These are phyloP conservation scores for Capsella bursapastoris DNA, from an alignment of 345 rosid genomes.

Conservation along the genomic window DNA sequence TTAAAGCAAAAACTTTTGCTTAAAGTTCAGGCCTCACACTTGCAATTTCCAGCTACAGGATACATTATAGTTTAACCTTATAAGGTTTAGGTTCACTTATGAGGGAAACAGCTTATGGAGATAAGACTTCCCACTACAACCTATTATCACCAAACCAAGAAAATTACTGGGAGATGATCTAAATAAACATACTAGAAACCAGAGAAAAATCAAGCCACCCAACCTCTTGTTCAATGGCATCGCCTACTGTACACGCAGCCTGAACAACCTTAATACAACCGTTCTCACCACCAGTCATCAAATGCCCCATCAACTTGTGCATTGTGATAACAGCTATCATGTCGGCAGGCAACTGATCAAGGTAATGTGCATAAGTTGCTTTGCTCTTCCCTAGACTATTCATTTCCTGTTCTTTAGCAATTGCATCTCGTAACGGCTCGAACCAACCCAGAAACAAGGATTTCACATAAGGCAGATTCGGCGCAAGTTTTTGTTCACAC, in stretches of 20 bases:
- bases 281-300: conserved; percentile 81
- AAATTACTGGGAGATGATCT: background rate
- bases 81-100: background rate
- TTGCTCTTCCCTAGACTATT: conserved; percentile 60
- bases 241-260: conserved; percentile 80
- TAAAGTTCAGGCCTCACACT: conserved; percentile 21
- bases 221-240: conserved; percentile 98
- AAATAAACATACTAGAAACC: conserved; percentile 25
- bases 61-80: background rate
- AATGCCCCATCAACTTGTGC: conserved; percentile 77
- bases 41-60: conserved; percentile 16
- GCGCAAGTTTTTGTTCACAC: conserved; percentile 95
- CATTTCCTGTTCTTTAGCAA: conserved; percentile 70
- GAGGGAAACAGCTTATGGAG: conserved; percentile 16
- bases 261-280: conserved; percentile 75
- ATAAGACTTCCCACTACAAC: background rate
- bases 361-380: conserved; percentile 54
- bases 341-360: conserved; percentile 86
- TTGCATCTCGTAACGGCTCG: conserved; percentile 81
- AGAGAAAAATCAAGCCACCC: conserved; percentile 29
- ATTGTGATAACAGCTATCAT: conserved; percentile 92
- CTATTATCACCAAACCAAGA: background rate
- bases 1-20: background rate
- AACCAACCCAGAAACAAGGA: conserved; percentile 96
- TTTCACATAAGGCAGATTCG: conserved; percentile 89